Evolutionary conservation across 1,284 basidiomycete genomes (phyloP), one percentile per base, ranked within the genome.

Genomic region (Leccinum pallidistipes): DNA sequence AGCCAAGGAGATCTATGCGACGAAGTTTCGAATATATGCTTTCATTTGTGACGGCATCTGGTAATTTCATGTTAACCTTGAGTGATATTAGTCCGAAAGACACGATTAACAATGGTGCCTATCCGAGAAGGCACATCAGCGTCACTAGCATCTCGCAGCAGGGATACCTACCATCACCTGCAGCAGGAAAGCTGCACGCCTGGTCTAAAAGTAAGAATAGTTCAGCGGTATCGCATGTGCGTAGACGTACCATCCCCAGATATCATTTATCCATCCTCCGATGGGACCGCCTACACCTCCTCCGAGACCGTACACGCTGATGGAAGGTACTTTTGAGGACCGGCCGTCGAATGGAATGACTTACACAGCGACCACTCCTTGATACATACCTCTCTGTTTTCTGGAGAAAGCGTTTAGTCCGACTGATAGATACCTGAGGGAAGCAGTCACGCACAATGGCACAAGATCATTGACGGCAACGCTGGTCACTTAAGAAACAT

Each of bases 331-430:
- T 32, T 4, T 32, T 10, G 10, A 62, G 64, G 36, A 38, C 36
- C 36, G 36, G 16, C 8, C 14, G 36, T 38, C 36, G 36, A 38
- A 38, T 38, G 36, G 36, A 38, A 38, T 38, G 36, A 38, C 36
- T 38, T 38, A 38, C 36, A 3, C 7, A 38, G 45, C 10, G 18
- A 21, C 10, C n/a, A 47, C n/a, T 59, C 93, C 94, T 77, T 96
- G 94, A 73, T 94, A 95, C 38, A 96, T 77, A 5, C 94, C 94
- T 65, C 94, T 84, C 64, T 92, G 87, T 70, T 91, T 90, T 68
- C 92, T 94, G 62, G 34, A 58, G 7, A 54, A 52, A 11, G 47
- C 1, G n/a, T 10, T 45, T 21, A 31, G 59, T 21, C 3, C 14
- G 18, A 27, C 21, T 47, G 45, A 89, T 78, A 4, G 6, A 18